Conservation (phyloP, 2,329 filamentous ascomycete species). For the Aspergillus brasiliensis region DNA sequence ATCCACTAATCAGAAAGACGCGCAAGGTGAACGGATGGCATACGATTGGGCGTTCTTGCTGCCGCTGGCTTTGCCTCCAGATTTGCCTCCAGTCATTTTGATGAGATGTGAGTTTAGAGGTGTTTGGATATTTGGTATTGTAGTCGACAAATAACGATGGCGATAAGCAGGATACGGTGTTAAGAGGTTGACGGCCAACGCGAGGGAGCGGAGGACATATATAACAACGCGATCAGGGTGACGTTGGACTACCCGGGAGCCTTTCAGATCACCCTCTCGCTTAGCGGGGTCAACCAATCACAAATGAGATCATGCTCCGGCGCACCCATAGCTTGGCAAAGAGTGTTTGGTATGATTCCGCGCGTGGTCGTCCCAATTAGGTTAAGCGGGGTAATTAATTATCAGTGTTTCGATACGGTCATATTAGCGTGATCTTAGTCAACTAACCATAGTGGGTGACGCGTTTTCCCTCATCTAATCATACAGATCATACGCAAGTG, state of each 20-base stretch:
- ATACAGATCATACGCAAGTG: slow-evolving; percentile 48
- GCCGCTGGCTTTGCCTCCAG: slow-evolving; percentile 98
- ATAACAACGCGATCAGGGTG: slow-evolving; percentile 48
- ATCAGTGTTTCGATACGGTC: slow-evolving; percentile 23
- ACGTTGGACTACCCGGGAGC: slow-evolving; percentile 44
- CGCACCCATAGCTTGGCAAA: slow-evolving; percentile 18
- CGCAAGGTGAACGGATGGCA: slow-evolving; percentile 51
- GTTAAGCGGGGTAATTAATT: slow-evolving; percentile 32
- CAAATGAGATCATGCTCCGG: slow-evolving; percentile 33
- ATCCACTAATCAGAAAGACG: slow-evolving; percentile 42
- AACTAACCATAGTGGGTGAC: slow-evolving; percentile 16
- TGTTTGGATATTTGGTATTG: background rate
- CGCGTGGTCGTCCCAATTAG: slow-evolving; percentile 24
- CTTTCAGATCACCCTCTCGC: slow-evolving; percentile 51
- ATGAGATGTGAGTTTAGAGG: slow-evolving; percentile 33
- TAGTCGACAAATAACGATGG: slow-evolving; percentile 1
- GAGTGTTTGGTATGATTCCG: slow-evolving; percentile 18
- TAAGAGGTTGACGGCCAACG: slow-evolving; percentile 34
- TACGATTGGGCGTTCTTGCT: slow-evolving; percentile 99
- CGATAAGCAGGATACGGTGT: slow-evolving; percentile 28
- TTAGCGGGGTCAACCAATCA: slow-evolving; percentile 47
- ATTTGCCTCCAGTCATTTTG: slow-evolving; percentile 99
- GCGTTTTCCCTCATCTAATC: slow-evolving; percentile 38
- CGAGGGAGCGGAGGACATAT: slow-evolving; percentile 42
- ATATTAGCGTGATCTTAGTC: slow-evolving; percentile 21